These are phyloP conservation scores for Syncephalastrum sp. DNA, from an alignment of 371 early-diverging fungal species.

Conservation along the genomic window DNA sequence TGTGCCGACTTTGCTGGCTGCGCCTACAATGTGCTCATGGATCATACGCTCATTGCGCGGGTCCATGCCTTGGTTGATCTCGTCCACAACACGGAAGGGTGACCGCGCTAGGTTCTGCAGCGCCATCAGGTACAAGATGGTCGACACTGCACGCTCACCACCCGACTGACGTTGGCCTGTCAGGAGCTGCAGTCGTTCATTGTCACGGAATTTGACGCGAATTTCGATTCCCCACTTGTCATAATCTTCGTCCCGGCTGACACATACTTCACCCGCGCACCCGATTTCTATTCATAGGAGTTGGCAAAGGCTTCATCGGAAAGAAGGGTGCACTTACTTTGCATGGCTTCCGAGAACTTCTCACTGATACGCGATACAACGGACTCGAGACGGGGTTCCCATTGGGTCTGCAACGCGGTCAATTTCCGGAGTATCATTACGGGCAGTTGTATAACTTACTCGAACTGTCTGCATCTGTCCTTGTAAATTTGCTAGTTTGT, in stretches of 20 bases:
- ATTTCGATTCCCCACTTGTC: constrained; percentile 97
- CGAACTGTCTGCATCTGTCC: constrained; percentile 33
- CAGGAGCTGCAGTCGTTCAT: constrained; percentile 85
- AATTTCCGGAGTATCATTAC: neutral
- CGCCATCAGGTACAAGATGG: constrained; percentile 96
- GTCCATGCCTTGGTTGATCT: constrained; percentile 99
- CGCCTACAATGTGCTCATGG: constrained; percentile 89
- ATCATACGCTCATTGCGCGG: constrained; percentile 96
- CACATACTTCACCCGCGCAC: constrained; percentile 86
- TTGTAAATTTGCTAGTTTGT: constrained; percentile 22
- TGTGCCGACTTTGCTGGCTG: constrained; percentile 61
- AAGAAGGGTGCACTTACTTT: constrained; percentile 27
- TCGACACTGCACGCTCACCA: constrained; percentile 95
- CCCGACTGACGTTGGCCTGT: constrained; percentile 97
- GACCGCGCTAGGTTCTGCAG: constrained; percentile 85
- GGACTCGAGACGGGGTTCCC: constrained; percentile 65
- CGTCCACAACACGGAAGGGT: constrained; percentile 99
- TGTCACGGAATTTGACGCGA: constrained; percentile 85
- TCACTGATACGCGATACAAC: constrained; percentile 66
- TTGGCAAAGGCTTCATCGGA: neutral
- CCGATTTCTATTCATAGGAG: constrained; percentile 58
- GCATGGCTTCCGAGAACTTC: constrained; percentile 76
- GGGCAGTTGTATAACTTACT: constrained; percentile 17
- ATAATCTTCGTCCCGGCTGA: constrained; percentile 76
- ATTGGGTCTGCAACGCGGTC: constrained; percentile 40